Evolutionary conservation across 192 early-diverging fungal species (phyloP).

Genomic region (Umbelopsis sp.): DNA sequence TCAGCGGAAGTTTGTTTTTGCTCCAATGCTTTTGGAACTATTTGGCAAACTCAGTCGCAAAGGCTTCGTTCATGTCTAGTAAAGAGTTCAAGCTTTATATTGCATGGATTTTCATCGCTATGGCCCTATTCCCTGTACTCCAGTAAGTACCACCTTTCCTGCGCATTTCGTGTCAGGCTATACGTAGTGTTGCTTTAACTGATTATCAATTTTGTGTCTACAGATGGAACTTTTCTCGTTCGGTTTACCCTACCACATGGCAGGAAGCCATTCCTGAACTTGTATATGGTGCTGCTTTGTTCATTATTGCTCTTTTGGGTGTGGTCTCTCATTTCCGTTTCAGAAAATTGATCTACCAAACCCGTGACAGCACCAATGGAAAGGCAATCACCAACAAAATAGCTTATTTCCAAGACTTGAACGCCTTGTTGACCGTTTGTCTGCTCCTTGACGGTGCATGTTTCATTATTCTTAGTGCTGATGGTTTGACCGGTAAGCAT

Average conservation of each 20-base stretch:
- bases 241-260: conserved; percentile 28
- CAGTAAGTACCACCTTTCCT: conserved; percentile 27
- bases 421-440: conserved; percentile 25
- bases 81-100: conserved; percentile 51
- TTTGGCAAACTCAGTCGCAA: conserved; percentile 44
- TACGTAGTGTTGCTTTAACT: neutral
- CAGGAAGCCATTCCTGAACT: conserved; percentile 41
- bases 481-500: conserved; percentile 34
- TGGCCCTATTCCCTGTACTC: conserved; percentile 41
- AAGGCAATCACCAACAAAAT: conserved; percentile 29
- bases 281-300: conserved; percentile 35
- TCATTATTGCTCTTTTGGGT: conserved; percentile 34
- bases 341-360: conserved; percentile 26
- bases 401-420: conserved; percentile 38
- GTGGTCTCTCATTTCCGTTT: conserved; percentile 40
- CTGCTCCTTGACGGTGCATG: conserved; percentile 26
- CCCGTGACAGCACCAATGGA: conserved; percentile 18
- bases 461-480: conserved; percentile 40
- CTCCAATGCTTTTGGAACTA: conserved; percentile 57
- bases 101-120: conserved; percentile 30
- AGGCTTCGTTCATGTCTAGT: conserved; percentile 48
- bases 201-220: neutral
- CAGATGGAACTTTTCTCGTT: conserved; percentile 31
- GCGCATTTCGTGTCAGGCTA: no score
- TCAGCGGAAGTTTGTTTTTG: conserved; percentile 44